A percentile compares a stretch with the other conserved stretches of the same genome.
These are phyloP conservation scores for Ceratocystis smalleyi DNA, from an alignment of 2,329 filamentous ascomycete genomes.

Conservation along the genomic window DNA sequence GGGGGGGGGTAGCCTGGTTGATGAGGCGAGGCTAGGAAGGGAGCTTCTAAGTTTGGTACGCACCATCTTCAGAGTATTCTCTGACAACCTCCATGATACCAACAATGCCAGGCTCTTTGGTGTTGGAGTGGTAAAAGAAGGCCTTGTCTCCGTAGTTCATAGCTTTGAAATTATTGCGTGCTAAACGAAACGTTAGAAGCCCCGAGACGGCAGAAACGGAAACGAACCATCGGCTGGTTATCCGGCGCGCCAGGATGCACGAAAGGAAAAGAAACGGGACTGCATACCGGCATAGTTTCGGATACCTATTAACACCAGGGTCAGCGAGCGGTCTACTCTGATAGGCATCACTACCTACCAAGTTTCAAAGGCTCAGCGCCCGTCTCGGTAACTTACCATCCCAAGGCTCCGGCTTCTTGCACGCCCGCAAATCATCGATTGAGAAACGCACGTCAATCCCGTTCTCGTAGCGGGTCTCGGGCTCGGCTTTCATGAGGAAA, in stretches of 20 bases:
- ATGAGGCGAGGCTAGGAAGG: background rate
- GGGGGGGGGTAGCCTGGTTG: background rate
- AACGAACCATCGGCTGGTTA: too few species aligned
- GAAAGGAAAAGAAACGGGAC: too few species aligned
- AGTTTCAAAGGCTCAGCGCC: too few species aligned
- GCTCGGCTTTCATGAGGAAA: conserved; percentile 80
- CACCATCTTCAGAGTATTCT: conserved; percentile 68
- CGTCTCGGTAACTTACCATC: conserved; percentile 45
- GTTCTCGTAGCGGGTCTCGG: conserved; percentile 71
- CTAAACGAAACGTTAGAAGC: conserved; percentile 24
- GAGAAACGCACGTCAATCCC: conserved; percentile 84
- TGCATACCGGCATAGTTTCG: conserved; percentile 32
- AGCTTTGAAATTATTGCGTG: conserved; percentile 73
- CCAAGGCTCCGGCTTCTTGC: conserved; percentile 71
- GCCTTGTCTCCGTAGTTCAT: conserved; percentile 88
- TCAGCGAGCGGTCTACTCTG: background rate
- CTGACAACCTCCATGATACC: conserved; percentile 79
- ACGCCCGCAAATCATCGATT: conserved; percentile 70
- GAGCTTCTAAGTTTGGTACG: conserved; percentile 20
- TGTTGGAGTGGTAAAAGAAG: conserved; percentile 96
- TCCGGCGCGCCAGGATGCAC: too few species aligned
- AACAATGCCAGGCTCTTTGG: conserved; percentile 74
- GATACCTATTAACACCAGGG: conserved; percentile 26
- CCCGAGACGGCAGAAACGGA: background rate
- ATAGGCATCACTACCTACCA: too few species aligned